Evolutionary conservation across 148 eudicot genomes (phyloP).

Genomic region (Mesembryanthemum crystallinum): DNA sequence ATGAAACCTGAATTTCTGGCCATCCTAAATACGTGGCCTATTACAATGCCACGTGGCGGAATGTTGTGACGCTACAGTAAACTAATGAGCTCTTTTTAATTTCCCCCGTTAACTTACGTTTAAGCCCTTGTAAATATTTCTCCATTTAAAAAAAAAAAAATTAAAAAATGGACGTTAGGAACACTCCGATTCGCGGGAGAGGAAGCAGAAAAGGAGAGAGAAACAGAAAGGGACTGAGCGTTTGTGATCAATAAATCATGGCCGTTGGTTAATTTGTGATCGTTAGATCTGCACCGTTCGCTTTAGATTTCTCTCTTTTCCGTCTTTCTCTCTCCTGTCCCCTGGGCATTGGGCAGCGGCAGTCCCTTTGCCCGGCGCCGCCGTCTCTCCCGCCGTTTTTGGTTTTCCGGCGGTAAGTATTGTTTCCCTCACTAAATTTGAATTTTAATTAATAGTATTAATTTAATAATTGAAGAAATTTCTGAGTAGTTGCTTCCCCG

Average conservation of each 20-base stretch:
- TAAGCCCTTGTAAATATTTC: neutral
- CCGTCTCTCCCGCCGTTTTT: neutral
- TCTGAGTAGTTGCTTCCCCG: no score
- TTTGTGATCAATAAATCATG: constrained; percentile 3
- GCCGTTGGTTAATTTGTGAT: constrained; percentile 3
- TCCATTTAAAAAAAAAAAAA: neutral
- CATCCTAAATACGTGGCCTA: neutral
- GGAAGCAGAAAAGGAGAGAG: constrained; percentile 7
- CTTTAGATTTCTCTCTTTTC: neutral
- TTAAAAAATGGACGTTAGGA: no score
- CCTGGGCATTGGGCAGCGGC: neutral
- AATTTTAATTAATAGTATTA: no score
- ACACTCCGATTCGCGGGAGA: neutral
- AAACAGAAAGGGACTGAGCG: neutral
- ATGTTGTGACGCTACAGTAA: no score
- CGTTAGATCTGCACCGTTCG: constrained; percentile 18
- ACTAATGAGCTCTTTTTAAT: no score
- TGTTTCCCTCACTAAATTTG: no score
- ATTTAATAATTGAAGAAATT: no score
- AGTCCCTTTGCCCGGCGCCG: neutral
- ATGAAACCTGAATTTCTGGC: neutral
- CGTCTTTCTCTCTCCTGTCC: no score
- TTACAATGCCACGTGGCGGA: neutral
- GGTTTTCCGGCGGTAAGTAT: constrained; percentile 12
- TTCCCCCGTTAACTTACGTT: neutral